phyloP scores from a whole-genome alignment of 306 rosid species.

The Calophaca sinica region DNA sequence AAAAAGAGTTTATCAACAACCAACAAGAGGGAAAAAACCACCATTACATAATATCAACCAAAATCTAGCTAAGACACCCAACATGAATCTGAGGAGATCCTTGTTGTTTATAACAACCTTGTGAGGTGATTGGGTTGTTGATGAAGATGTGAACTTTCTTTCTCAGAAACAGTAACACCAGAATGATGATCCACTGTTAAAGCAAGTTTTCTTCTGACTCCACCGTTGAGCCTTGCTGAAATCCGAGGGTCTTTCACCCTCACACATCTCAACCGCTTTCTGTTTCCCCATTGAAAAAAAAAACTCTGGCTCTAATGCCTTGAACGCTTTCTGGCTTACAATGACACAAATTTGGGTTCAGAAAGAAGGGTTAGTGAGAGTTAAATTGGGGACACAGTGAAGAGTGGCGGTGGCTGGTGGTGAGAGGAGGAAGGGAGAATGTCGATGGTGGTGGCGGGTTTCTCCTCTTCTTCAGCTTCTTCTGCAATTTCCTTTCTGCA shows the following conservation, averaged over 20 bases:
- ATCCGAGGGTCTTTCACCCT: constrained; percentile 78
- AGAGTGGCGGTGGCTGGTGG: no score
- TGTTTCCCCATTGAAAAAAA: constrained; percentile 87
- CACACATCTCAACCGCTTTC: constrained; percentile 69
- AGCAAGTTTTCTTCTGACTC: constrained; percentile 62
- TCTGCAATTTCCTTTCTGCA: no score
- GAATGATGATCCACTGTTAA: constrained; percentile 57
- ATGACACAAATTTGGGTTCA: no score
- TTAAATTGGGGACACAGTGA: no score
- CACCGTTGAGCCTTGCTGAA: constrained; percentile 64
- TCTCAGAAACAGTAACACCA: constrained; percentile 55
- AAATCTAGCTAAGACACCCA: no score
- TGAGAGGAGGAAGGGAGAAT: no score
- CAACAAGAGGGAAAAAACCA: not conserved
- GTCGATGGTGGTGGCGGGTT: no score
- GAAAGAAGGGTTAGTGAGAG: no score
- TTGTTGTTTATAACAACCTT: constrained; percentile 55
- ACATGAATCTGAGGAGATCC: constrained; percentile 8
- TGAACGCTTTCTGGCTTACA: constrained; percentile 60
- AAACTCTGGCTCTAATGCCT: constrained; percentile 64
- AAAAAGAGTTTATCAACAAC: not conserved
- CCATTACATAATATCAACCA: constrained; percentile 3
- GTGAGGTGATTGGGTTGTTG: constrained; percentile 64
- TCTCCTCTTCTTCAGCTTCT: no score
- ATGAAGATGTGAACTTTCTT: constrained; percentile 51